phyloP scores from a whole-genome alignment of 306 rosid genomes.

The Vicia faba region DNA sequence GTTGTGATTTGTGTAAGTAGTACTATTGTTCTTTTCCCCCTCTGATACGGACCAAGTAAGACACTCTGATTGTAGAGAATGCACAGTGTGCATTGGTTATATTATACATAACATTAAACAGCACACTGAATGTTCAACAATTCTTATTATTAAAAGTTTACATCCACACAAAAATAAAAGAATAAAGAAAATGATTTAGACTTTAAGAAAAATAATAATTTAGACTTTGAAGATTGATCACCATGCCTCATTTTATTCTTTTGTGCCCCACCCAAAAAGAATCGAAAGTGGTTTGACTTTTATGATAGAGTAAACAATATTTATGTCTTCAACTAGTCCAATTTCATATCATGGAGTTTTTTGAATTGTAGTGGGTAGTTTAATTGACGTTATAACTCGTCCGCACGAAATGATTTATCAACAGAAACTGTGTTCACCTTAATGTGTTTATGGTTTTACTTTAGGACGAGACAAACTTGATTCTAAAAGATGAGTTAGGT shows the following conservation, averaged over 20 bases:
- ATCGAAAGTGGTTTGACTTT: not conserved
- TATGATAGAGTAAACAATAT: not conserved
- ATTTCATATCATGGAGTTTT: not conserved
- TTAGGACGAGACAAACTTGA: no score
- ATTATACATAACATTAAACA: not conserved
- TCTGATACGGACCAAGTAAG: not conserved
- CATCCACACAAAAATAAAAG: not conserved
- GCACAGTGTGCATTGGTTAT: not conserved
- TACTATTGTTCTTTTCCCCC: not conserved
- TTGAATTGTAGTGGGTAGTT: not conserved
- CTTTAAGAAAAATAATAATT: not conserved
- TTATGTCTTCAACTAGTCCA: not conserved
- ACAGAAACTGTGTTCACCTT: not conserved
- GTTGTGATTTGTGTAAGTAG: not conserved
- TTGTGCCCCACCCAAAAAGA: not conserved
- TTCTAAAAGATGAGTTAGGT: no score
- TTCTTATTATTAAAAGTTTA: not conserved
- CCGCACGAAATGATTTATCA: not conserved
- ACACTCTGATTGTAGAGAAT: not conserved
- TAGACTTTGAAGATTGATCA: conserved; percentile 6
- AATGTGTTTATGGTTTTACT: no score
- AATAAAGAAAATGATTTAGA: not conserved
- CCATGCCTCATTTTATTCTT: not conserved
- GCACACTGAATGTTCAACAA: not conserved
- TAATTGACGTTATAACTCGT: not conserved